Percentiles rank a stretch among this genome's conserved stretches.
Conservation (phyloP, 257 asterid species). For the Solanum chiquidenum region DNA sequence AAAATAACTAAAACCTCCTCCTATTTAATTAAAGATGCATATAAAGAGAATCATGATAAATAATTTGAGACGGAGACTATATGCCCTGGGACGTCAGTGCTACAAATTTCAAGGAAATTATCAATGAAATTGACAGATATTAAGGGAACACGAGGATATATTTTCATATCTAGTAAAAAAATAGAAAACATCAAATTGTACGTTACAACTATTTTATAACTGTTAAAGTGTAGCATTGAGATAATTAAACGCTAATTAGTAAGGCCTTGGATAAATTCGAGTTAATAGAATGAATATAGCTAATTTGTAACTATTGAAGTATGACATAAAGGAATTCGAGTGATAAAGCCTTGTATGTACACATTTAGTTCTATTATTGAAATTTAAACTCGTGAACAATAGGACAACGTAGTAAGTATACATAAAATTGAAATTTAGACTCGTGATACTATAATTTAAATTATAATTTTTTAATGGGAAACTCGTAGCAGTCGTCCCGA, state of each 20-base stretch:
- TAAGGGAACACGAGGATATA: neutral
- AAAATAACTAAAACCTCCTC: neutral
- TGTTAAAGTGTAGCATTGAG: neutral
- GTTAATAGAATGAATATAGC: neutral
- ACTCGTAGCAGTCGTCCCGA: neutral
- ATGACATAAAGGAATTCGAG: neutral
- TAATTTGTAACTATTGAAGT: neutral
- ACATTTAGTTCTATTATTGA: no score
- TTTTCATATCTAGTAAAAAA: neutral
- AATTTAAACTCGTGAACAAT: no score
- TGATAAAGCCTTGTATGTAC: neutral
- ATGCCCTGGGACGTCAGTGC: neutral
- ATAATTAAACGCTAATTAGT: neutral
- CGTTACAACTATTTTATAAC: neutral
- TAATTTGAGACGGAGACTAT: neutral
- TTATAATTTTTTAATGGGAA: neutral
- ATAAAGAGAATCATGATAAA: neutral
- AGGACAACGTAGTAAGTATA: no score
- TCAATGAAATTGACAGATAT: neutral
- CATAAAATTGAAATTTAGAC: neutral
- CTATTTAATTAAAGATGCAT: neutral
- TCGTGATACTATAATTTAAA: neutral
- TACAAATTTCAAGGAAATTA: neutral
- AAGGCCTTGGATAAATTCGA: neutral
- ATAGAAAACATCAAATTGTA: neutral